Base-by-base conservation (phyloP, 1,139 yeast species). In the Geotrichum klebahnii region DNA sequence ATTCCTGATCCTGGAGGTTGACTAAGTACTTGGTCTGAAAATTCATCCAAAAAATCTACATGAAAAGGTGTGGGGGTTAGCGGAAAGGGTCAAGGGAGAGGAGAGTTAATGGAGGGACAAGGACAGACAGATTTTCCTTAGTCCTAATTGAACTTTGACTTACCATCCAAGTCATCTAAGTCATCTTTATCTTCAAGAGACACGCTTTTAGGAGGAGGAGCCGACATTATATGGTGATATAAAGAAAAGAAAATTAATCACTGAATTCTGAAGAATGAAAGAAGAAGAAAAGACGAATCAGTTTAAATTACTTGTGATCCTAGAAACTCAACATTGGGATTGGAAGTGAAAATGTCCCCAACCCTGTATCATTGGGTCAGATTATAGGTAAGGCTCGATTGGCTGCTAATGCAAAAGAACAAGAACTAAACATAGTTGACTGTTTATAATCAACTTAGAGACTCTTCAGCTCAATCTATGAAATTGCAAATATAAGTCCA, bases 11-110 rank as follows among this genome's bases (percentile, higher is more conserved):
- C 84, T 0, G 84, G 83, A 1, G 88, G 83, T 59, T 79, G 74
- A 57, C 77, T 77, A 55, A 84, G 72, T 1, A 84, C 79, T 58
- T 84, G 89, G 53, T 84, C 87, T 39, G 88, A 90, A 65, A 67
- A 66, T 53, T 70, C 74, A 51, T 70, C 74, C 46, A 70, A 57
- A 39, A 69, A 55, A 50, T 70, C 68, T 58, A 32, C 22, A 9
- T 14, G 5, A 17, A 14, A 5, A 32, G 22, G 24, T 16, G 9
- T 16, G 35, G 12, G 42, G 48, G 42, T 34, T 34, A 17, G 16
- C 22, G 17, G 23, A 20, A 32, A 6, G 12, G 16, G 12, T 12
- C 5, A 33, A n/a, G 3, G 17, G n/a, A 16, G 14, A 33, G n/a
- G 8, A 12, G 38, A 14, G 10, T 20, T 3, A 3, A 19, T 6